phyloP scores from a whole-genome alignment of 2,329 filamentous ascomycete genomes.

The Diplodia corticola region DNA sequence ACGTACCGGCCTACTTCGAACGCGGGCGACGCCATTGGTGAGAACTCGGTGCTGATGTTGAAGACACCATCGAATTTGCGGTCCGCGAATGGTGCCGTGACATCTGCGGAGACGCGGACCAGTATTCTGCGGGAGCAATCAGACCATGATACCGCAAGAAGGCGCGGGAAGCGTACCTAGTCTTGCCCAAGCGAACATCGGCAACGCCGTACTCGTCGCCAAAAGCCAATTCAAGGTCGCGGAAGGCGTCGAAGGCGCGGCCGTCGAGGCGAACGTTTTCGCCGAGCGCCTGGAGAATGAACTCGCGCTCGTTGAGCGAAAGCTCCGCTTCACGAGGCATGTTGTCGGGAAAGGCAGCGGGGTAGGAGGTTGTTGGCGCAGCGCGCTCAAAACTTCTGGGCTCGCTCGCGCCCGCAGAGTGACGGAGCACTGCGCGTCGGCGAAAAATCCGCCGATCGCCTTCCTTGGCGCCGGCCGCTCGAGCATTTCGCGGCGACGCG shows the following conservation, averaged over 20 bases:
- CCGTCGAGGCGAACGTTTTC: constrained; percentile 83
- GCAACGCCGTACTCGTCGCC: constrained; percentile 89
- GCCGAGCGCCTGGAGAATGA: constrained; percentile 78
- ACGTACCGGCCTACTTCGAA: constrained; percentile 78
- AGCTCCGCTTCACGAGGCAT: constrained; percentile 95
- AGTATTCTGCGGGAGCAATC: constrained; percentile 61
- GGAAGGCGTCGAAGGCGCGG: constrained; percentile 76
- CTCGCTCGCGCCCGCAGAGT: background rate
- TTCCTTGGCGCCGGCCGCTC: background rate
- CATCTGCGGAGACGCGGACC: constrained; percentile 83
- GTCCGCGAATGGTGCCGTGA: constrained; percentile 80
- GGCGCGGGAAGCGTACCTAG: constrained; percentile 61
- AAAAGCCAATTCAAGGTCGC: constrained; percentile 75
- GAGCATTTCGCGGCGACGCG: background rate
- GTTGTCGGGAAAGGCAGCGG: constrained; percentile 29
- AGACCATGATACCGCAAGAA: constrained; percentile 14
- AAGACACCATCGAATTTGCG: constrained; percentile 95
- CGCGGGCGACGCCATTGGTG: constrained; percentile 85
- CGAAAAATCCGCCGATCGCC: constrained; percentile 1
- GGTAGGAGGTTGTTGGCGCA: background rate
- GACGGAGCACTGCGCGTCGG: constrained; percentile 21
- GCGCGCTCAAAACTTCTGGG: constrained; percentile 6
- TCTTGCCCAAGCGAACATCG: constrained; percentile 86
- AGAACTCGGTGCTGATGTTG: constrained; percentile 86
- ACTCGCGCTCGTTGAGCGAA: constrained; percentile 83